Percentiles rank a stretch among this genome's conserved stretches.
Conservation (phyloP, 2,329 filamentous ascomycete genomes). For the Nakataea oryzae region DNA sequence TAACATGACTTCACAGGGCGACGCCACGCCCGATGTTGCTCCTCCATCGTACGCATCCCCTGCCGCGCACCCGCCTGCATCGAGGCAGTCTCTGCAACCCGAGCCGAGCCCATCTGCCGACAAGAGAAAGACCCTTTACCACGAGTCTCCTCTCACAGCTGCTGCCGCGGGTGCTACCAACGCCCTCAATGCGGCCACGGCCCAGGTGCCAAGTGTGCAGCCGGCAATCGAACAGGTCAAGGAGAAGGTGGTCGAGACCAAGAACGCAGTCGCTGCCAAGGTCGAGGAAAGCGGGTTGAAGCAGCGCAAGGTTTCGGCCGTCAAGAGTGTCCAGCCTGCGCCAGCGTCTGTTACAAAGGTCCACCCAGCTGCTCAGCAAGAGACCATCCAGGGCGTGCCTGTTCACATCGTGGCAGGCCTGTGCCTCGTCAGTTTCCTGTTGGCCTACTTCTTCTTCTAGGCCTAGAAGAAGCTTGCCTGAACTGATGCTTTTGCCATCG, state of each 20-base stretch:
- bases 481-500: not conserved
- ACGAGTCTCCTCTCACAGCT: slow-evolving; percentile 6
- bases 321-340: not conserved
- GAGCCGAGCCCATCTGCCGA: slow-evolving; percentile 1
- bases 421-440: slow-evolving; percentile 81
- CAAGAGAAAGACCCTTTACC: slow-evolving; percentile 6
- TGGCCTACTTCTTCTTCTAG: slow-evolving; percentile 95
- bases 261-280: slow-evolving; percentile 60
- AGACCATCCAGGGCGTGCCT: slow-evolving; percentile 65
- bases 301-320: slow-evolving; percentile 54
- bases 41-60: slow-evolving; percentile 21
- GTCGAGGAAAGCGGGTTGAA: slow-evolving; percentile 63
- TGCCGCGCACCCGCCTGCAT: not conserved
- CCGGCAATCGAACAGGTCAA: slow-evolving; percentile 17
- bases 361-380: slow-evolving; percentile 16
- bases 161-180: slow-evolving; percentile 8
- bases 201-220: not conserved
- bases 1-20: slow-evolving; percentile 12
- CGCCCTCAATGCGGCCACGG: slow-evolving; percentile 10
- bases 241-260: slow-evolving; percentile 45
- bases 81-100: not conserved
- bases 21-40: slow-evolving; percentile 19
- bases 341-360: slow-evolving; percentile 1
- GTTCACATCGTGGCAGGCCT: slow-evolving; percentile 75
- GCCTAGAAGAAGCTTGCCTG: not conserved